phyloP scores from a whole-genome alignment of 192 early-diverging fungal species.

The Entomortierella beljakovae region DNA sequence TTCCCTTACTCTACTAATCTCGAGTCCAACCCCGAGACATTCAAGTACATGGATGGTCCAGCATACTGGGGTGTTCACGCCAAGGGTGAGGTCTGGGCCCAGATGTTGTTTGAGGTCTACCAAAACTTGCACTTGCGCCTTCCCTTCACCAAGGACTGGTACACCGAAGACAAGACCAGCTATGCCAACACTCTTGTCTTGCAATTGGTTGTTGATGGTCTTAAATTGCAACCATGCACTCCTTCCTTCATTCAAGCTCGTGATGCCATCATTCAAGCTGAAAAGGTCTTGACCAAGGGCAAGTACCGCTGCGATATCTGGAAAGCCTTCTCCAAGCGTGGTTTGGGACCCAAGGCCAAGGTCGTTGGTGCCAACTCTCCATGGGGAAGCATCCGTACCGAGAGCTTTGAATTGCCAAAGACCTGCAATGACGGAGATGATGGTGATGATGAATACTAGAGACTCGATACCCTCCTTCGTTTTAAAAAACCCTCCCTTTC shows the following conservation, averaged over 20 bases:
- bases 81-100: constrained; percentile 95
- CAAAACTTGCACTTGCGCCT: constrained; percentile 76
- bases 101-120: constrained; percentile 89
- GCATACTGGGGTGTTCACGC: constrained; percentile 94
- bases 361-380: constrained; percentile 70
- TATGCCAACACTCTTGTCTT: constrained; percentile 78
- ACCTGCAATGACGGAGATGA: constrained; percentile 9
- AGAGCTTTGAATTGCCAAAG: constrained; percentile 64
- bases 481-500: not conserved
- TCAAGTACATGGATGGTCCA: constrained; percentile 78
- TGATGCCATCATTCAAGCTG: constrained; percentile 79
- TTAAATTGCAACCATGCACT: constrained; percentile 83
- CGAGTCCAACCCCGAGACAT: constrained; percentile 86
- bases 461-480: not conserved
- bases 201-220: constrained; percentile 78
- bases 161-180: constrained; percentile 56
- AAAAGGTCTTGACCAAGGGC: constrained; percentile 72
- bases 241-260: constrained; percentile 81
- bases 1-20: constrained; percentile 85
- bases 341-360: constrained; percentile 82
- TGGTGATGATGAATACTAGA: constrained; percentile 2
- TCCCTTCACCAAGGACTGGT: constrained; percentile 70
- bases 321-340: constrained; percentile 89
- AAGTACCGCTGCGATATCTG: constrained; percentile 79
- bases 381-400: constrained; percentile 68